phyloP scores from a whole-genome alignment of 2,329 filamentous ascomycete genomes.

The Alternaria gansuensis region DNA sequence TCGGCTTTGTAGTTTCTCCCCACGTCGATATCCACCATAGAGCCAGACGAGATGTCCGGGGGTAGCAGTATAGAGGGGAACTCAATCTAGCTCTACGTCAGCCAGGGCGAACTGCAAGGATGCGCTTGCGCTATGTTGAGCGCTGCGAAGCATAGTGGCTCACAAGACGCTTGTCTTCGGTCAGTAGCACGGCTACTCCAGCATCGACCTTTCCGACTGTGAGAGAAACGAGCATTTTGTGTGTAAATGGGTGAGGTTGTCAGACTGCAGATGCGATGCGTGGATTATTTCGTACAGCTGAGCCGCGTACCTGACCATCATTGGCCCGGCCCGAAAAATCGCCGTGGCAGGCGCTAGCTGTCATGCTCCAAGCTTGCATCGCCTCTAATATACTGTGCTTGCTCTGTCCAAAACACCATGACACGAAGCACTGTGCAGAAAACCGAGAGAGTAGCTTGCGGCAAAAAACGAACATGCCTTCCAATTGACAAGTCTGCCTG shows the following conservation, averaged over 20 bases:
- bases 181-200: slow-evolving; percentile 94
- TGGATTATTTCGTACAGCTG: slow-evolving; percentile 10
- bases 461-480: not conserved
- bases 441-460: not conserved
- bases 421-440: not conserved
- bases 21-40: slow-evolving; percentile 97
- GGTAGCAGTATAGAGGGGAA: slow-evolving; percentile 98
- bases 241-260: slow-evolving; percentile 11
- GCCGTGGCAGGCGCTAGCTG: slow-evolving; percentile 15
- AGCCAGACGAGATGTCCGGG: slow-evolving; percentile 92
- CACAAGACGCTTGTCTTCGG: slow-evolving; percentile 95
- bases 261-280: slow-evolving; percentile 6
- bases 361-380: not conserved
- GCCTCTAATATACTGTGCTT: not conserved
- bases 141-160: slow-evolving; percentile 48
- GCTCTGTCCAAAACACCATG: not conserved
- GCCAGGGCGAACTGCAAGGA: slow-evolving; percentile 33
- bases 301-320: slow-evolving; percentile 19
- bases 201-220: slow-evolving; percentile 99
- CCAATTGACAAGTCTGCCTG: not conserved
- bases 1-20: slow-evolving; percentile 85
- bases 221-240: slow-evolving; percentile 89
- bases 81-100: slow-evolving; percentile 75
- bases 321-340: slow-evolving; percentile 17
- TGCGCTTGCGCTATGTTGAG: slow-evolving; percentile 29